A percentile compares a stretch with the other conserved stretches of the same genome.
These are phyloP conservation scores for Termitomyces eurrhizus DNA, from an alignment of 768 basidiomycete species.

Conservation along the genomic window DNA sequence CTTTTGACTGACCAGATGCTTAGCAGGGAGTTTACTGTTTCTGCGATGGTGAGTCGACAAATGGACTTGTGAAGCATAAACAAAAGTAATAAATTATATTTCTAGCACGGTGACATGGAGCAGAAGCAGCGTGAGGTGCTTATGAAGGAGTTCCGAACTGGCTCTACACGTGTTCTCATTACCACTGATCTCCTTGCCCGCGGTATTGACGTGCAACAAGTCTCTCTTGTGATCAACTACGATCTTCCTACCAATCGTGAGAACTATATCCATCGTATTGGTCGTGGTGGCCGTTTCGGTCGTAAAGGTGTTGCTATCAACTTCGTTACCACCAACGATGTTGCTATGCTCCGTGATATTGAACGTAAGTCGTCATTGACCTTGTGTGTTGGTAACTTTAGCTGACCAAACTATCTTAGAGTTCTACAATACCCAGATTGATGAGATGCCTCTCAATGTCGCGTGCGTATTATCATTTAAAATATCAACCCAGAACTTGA, in stretches of 20 bases:
- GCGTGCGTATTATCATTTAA: slow-evolving; percentile 49
- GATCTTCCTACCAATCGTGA: slow-evolving; percentile 92
- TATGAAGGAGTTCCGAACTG: slow-evolving; percentile 99
- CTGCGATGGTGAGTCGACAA: slow-evolving; percentile 76
- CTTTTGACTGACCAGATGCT: slow-evolving; percentile 99
- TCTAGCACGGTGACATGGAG: slow-evolving; percentile 98
- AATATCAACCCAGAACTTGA: neutral
- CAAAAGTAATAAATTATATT: slow-evolving; percentile 15
- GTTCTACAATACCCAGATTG: slow-evolving; percentile 95
- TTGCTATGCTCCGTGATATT: slow-evolving; percentile 88
- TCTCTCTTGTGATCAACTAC: slow-evolving; percentile 94
- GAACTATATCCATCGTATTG: slow-evolving; percentile 99
- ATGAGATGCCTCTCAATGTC: slow-evolving; percentile 98
- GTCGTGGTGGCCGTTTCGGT: slow-evolving; percentile 95
- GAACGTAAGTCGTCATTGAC: slow-evolving; percentile 63
- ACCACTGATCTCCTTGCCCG: slow-evolving; percentile 97
- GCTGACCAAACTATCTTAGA: slow-evolving; percentile 37
- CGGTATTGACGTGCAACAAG: slow-evolving; percentile 98
- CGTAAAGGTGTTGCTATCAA: slow-evolving; percentile 98
- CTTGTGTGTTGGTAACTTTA: neutral
- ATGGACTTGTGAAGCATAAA: neutral
- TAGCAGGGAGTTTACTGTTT: slow-evolving; percentile 93
- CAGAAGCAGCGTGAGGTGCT: slow-evolving; percentile 94
- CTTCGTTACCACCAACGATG: slow-evolving; percentile 95
- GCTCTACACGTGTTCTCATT: slow-evolving; percentile 96